phyloP scores from a whole-genome alignment of 2,329 filamentous ascomycete species.

The Colletotrichum viniferum region DNA sequence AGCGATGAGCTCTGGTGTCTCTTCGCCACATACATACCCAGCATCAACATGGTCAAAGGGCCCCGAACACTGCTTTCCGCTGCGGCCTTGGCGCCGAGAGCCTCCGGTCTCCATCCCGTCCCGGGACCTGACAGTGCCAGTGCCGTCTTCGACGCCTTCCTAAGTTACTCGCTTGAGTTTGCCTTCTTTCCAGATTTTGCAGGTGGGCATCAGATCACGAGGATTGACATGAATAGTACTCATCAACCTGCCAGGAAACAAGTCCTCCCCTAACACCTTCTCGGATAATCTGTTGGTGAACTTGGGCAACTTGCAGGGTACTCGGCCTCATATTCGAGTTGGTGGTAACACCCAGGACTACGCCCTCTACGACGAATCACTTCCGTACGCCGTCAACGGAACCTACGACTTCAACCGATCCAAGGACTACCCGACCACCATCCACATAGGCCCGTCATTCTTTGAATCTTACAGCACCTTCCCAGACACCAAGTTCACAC shows the following conservation, averaged over 20 bases:
- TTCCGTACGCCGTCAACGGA: conserved; percentile 55
- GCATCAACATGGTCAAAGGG: not conserved
- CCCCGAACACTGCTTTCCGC: not conserved
- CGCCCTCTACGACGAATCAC: conserved; percentile 60
- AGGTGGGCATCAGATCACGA: conserved; percentile 28
- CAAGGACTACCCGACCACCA: conserved; percentile 63
- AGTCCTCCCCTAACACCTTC: conserved; percentile 60
- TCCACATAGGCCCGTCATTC: conserved; percentile 64
- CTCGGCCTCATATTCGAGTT: conserved; percentile 65
- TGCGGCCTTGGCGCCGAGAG: not conserved
- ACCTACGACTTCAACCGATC: conserved; percentile 54
- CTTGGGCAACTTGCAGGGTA: conserved; percentile 55
- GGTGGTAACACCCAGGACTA: conserved; percentile 73
- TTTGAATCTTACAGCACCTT: conserved; percentile 68
- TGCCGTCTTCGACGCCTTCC: conserved; percentile 41
- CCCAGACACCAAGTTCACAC: conserved; percentile 58
- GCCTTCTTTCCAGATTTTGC: conserved; percentile 57
- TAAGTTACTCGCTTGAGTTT: conserved; percentile 58
- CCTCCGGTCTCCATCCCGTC: not conserved
- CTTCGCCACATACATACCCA: not conserved
- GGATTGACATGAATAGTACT: not conserved
- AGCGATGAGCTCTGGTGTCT: conserved; percentile 3
- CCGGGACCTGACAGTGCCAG: conserved; percentile 6
- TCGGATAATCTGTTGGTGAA: conserved; percentile 65
- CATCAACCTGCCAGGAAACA: conserved; percentile 44